Percentiles rank a stretch among this genome's conserved stretches.
These are phyloP conservation scores for Boletellus deceptivus DNA, from an alignment of 1,284 basidiomycete genomes.

Conservation along the genomic window DNA sequence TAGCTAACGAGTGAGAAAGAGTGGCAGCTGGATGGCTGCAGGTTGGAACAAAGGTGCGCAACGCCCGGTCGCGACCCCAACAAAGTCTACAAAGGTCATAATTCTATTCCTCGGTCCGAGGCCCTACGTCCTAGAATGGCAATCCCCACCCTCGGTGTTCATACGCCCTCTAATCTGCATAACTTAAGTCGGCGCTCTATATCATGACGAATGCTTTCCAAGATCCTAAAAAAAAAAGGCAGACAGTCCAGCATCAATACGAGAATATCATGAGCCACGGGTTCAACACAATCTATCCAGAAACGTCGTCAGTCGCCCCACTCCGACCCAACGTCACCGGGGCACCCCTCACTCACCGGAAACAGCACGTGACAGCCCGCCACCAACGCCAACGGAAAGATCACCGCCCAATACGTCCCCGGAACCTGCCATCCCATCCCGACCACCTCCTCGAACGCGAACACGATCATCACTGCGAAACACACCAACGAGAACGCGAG, in stretches of 20 bases:
- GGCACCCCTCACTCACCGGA: constrained; percentile 49
- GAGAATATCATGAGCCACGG: constrained; percentile 81
- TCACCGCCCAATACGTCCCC: constrained; percentile 62
- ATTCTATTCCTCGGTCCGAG: no score
- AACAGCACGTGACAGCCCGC: constrained; percentile 64
- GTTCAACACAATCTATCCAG: constrained; percentile 63
- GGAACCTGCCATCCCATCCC: constrained; percentile 45
- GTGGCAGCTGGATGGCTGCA: no score
- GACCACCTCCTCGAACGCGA: constrained; percentile 39
- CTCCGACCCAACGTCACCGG: no score
- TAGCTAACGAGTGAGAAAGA: no score
- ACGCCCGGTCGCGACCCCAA: no score
- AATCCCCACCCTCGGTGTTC: no score
- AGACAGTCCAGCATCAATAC: constrained; percentile 41
- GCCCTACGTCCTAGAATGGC: no score
- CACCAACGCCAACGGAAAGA: constrained; percentile 60
- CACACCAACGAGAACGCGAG: constrained; percentile 25
- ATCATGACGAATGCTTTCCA: no score
- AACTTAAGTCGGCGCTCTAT: not conserved
- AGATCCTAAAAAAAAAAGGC: no score
- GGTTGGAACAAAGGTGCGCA: no score
- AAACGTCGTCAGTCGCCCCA: not conserved
- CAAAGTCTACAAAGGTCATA: no score
- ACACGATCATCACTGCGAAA: constrained; percentile 42
- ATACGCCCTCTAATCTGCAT: not conserved